Percentiles rank a stretch among this genome's conserved stretches.
phyloP scores from a whole-genome alignment of 805 yeast genomes.

The Nematodospora valgi region DNA sequence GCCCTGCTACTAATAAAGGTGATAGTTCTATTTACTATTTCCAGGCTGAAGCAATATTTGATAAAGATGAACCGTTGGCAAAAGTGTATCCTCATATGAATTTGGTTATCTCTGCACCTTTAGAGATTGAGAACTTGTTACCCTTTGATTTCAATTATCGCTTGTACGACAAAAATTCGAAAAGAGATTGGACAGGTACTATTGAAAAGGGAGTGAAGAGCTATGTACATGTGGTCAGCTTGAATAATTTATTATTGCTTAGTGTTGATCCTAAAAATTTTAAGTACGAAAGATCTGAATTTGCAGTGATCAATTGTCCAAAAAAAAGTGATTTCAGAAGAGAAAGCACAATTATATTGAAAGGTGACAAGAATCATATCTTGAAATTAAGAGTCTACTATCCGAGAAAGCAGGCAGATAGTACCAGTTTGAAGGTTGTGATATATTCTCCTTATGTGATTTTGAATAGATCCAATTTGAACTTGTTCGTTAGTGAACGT shows the following conservation, averaged over 20 bases:
- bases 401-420: conserved; percentile 44
- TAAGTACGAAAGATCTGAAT: conserved; percentile 64
- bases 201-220: conserved; percentile 64
- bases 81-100: conserved; percentile 81
- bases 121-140: conserved; percentile 77
- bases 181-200: conserved; percentile 61
- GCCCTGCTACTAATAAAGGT: conserved; percentile 42
- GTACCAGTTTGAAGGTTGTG: conserved; percentile 60
- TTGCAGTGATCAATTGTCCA: conserved; percentile 69
- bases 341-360: conserved; percentile 52
- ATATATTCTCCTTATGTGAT: conserved; percentile 85
- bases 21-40: conserved; percentile 56
- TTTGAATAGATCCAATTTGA: conserved; percentile 73
- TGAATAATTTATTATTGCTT: conserved; percentile 66
- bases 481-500: conserved; percentile 56
- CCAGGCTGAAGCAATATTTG: conserved; percentile 67
- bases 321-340: conserved; percentile 49
- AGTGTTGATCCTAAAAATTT: conserved; percentile 63
- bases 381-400: conserved; percentile 66
- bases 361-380: conserved; percentile 62
- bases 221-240: conserved; percentile 75
- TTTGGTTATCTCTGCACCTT: conserved; percentile 75
- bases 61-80: conserved; percentile 66
- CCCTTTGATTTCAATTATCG: conserved; percentile 79
- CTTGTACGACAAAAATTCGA: conserved; percentile 70